Conservation (phyloP, 2,329 filamentous ascomycete species). For the Ceratocystis cubensis region DNA sequence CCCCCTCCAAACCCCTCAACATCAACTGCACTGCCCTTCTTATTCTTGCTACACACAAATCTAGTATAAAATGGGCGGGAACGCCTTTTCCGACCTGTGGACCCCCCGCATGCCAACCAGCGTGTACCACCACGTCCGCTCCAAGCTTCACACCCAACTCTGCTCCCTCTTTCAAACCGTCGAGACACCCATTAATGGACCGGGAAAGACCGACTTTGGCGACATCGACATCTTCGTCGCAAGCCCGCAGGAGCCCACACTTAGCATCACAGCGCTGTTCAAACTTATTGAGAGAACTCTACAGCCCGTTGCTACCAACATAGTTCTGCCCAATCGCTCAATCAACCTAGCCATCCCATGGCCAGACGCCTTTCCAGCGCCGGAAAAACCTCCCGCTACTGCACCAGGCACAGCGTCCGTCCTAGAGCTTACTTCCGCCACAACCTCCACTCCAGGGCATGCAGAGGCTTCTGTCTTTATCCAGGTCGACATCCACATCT, state of each 20-base stretch:
- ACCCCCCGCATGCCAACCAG: slow-evolving; percentile 53
- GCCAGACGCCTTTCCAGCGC: slow-evolving; percentile 28
- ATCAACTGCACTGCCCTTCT: not conserved
- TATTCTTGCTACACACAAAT: not conserved
- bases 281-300: not conserved
- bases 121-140: slow-evolving; percentile 44
- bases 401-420: not conserved
- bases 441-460: not conserved
- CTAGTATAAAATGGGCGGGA: slow-evolving; percentile 17
- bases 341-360: slow-evolving; percentile 45
- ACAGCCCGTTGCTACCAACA: slow-evolving; percentile 16
- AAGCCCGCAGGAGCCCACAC: slow-evolving; percentile 24
- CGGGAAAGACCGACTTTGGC: slow-evolving; percentile 54
- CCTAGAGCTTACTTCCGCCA: not conserved
- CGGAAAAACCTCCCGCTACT: not conserved
- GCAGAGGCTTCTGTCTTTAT: slow-evolving; percentile 28
- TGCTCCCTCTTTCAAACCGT: slow-evolving; percentile 41
- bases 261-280: not conserved
- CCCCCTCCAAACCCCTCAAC: not conserved
- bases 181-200: slow-evolving; percentile 52
- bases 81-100: slow-evolving; percentile 30
- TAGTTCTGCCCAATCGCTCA: not conserved
- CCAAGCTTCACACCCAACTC: slow-evolving; percentile 36
- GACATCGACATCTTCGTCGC: slow-evolving; percentile 61
- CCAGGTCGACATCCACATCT: slow-evolving; percentile 58